These are phyloP conservation scores for Aspergillus aculeatus DNA, from an alignment of 2,329 filamentous ascomycete genomes.

Conservation along the genomic window DNA sequence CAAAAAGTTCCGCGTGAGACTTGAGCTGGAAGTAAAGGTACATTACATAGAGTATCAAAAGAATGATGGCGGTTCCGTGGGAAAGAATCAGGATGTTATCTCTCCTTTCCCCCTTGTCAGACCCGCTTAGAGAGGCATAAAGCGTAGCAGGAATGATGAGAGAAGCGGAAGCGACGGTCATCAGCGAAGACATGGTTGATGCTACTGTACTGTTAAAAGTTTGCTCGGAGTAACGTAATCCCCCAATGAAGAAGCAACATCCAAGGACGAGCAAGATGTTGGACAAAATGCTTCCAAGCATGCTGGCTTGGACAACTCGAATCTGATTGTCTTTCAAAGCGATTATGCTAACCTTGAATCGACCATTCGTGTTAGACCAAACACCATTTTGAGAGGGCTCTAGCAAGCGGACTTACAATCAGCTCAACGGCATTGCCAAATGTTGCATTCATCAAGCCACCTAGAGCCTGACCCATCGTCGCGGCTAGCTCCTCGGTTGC, in stretches of 20 bases:
- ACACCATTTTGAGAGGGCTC: background rate
- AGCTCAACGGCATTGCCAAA: constrained; percentile 67
- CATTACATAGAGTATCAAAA: constrained; percentile 71
- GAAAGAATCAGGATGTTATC: constrained; percentile 68
- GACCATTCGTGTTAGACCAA: background rate
- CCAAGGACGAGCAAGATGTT: constrained; percentile 86
- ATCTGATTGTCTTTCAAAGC: constrained; percentile 83
- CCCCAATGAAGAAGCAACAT: constrained; percentile 76
- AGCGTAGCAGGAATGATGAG: constrained; percentile 76
- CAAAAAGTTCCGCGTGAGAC: constrained; percentile 72
- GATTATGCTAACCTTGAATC: constrained; percentile 77
- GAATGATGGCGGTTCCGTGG: constrained; percentile 71
- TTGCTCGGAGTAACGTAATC: constrained; percentile 69
- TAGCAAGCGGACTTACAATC: constrained; percentile 68
- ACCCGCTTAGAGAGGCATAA: constrained; percentile 61
- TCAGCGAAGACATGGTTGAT: constrained; percentile 62
- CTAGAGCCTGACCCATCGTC: constrained; percentile 61
- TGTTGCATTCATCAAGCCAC: constrained; percentile 64
- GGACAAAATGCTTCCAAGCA: constrained; percentile 93
- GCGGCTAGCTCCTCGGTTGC: constrained; percentile 63
- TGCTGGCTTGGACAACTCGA: constrained; percentile 94
- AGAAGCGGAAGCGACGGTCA: constrained; percentile 73
- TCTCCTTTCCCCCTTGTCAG: constrained; percentile 31
- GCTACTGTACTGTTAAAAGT: constrained; percentile 52
- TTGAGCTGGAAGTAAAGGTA: constrained; percentile 77